A percentile compares a stretch with the other conserved stretches of the same genome.
These are phyloP conservation scores for Paraconiothyrium sp. DNA, from an alignment of 2,329 filamentous ascomycete species.

Conservation along the genomic window DNA sequence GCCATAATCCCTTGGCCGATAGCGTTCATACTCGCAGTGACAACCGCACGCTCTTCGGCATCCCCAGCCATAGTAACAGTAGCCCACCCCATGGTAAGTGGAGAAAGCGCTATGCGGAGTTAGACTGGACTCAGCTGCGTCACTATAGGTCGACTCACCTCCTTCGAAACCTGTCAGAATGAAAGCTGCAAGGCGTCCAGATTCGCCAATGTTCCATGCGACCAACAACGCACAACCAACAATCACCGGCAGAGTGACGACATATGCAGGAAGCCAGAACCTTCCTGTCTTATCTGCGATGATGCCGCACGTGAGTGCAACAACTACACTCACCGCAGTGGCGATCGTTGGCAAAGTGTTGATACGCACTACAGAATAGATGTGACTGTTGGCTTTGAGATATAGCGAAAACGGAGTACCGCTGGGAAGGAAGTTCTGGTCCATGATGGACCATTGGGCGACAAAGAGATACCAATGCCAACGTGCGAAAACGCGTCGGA, in stretches of 20 bases:
- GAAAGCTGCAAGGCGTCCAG: slow-evolving; percentile 50
- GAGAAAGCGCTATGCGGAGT: slow-evolving; percentile 28
- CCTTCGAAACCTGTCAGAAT: slow-evolving; percentile 52
- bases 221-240: slow-evolving; percentile 47
- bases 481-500: slow-evolving; percentile 49
- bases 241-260: slow-evolving; percentile 47
- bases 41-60: slow-evolving; percentile 53
- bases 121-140: neutral
- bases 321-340: slow-evolving; percentile 51
- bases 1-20: slow-evolving; percentile 56
- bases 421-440: slow-evolving; percentile 50
- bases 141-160: slow-evolving; percentile 17
- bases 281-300: slow-evolving; percentile 46
- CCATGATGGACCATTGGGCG: slow-evolving; percentile 50
- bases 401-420: slow-evolving; percentile 54
- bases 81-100: slow-evolving; percentile 55
- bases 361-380: slow-evolving; percentile 49
- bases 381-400: slow-evolving; percentile 45
- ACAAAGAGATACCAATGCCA: slow-evolving; percentile 52
- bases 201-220: slow-evolving; percentile 51
- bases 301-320: slow-evolving; percentile 46
- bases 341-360: slow-evolving; percentile 55
- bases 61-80: slow-evolving; percentile 18
- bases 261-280: slow-evolving; percentile 49
- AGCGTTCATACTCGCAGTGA: slow-evolving; percentile 56